phyloP scores from a whole-genome alignment of 176 grass and related monocot species.

The Cymbopogon citratus region DNA sequence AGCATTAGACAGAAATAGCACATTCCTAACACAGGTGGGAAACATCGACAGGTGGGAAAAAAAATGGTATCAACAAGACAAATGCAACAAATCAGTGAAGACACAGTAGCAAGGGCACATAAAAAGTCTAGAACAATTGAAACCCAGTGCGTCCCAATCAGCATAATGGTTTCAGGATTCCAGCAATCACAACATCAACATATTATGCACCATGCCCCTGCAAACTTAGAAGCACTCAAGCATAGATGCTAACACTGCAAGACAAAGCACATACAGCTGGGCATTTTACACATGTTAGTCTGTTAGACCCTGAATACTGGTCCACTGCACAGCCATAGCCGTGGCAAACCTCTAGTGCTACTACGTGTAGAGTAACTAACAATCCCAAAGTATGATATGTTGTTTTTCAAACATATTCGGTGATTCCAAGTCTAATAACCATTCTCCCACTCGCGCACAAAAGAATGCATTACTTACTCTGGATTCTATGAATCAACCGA shows the following conservation, averaged over 20 bases:
- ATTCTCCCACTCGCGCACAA: neutral
- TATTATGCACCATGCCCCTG: neutral
- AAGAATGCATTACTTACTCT: neutral
- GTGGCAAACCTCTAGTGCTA: neutral
- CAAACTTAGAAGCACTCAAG: neutral
- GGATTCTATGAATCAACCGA: neutral
- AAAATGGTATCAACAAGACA: neutral
- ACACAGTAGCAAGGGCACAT: neutral
- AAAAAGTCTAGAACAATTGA: neutral
- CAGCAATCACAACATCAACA: slow-evolving; percentile 6
- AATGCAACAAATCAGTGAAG: neutral
- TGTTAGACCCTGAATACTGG: neutral
- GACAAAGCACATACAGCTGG: neutral
- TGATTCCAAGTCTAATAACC: neutral
- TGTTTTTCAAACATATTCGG: neutral
- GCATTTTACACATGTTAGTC: neutral
- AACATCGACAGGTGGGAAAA: neutral
- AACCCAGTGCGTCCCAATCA: neutral
- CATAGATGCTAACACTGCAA: neutral
- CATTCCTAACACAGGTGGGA: neutral
- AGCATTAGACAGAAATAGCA: neutral
- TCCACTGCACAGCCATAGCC: slow-evolving; percentile 5
- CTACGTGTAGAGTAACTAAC: neutral
- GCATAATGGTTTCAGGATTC: neutral
- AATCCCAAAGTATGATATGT: neutral